Evolutionary conservation across 1,139 yeast genomes (phyloP).

Genomic region (Wickerhamomyces sp.): DNA sequence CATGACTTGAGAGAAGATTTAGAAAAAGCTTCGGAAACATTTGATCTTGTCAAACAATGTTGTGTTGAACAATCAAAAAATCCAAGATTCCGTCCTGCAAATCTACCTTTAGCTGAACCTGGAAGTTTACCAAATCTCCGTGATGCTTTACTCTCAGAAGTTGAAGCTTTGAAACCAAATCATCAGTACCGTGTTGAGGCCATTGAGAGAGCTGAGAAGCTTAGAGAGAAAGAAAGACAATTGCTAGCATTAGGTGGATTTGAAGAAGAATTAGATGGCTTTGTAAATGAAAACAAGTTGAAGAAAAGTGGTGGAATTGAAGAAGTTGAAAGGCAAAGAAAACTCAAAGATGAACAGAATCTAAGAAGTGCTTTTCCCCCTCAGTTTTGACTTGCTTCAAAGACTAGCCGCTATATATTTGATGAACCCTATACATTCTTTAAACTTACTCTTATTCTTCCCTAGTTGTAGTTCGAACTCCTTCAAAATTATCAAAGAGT

Average conservation of each 20-base stretch:
- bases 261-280: conserved; percentile 81
- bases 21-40: conserved; percentile 75
- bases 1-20: conserved; percentile 79
- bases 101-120: conserved; percentile 58
- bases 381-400: conserved; percentile 6
- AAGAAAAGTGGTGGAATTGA: conserved; percentile 86
- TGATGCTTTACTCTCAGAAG: conserved; percentile 78
- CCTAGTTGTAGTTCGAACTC: conserved; percentile 2
- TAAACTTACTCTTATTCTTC: conserved; percentile 3
- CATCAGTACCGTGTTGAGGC: conserved; percentile 86
- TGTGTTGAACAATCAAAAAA: conserved; percentile 67
- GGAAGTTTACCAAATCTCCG: conserved; percentile 63
- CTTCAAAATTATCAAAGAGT: neutral
- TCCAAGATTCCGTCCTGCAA: conserved; percentile 30
- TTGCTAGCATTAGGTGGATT: conserved; percentile 58
- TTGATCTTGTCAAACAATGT: conserved; percentile 74
- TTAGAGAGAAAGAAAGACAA: conserved; percentile 69
- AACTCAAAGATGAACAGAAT: conserved; percentile 63
- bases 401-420: neutral
- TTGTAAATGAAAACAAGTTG: conserved; percentile 70
- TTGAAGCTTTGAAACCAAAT: conserved; percentile 72
- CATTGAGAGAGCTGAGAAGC: conserved; percentile 76
- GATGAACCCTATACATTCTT: conserved; percentile 3
- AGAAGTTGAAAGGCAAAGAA: conserved; percentile 70
- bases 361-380: conserved; percentile 42